Base-by-base conservation (phyloP, 2,329 filamentous ascomycete genomes). In the Chaetomium globosum region DNA sequence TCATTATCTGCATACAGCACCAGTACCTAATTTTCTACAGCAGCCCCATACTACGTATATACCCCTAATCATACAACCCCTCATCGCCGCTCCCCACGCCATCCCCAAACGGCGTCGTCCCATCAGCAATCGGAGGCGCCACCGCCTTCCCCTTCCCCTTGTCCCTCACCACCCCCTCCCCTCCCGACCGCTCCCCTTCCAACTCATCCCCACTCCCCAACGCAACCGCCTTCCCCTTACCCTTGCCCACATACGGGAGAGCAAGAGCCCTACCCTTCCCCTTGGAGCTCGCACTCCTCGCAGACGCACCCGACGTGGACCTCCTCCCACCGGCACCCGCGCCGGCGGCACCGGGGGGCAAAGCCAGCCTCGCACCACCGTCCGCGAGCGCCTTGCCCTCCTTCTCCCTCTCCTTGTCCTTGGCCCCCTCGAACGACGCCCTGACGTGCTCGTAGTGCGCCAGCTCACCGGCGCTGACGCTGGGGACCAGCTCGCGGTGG, bases 381-480 rank as follows among this genome's bases (percentile, higher is more conserved):
- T 56, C 36, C 57, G 68, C 59, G 16, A n/a, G 3, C 61, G 69
- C 54, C 19, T 26, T 26, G 2, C 57, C 61, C 48, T 58, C 43
- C 43, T 26, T 51, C 7, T 49, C 28, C 21, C 53, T 36, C 31
- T 28, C 65, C 67, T 81, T 79, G 46, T 77, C 76, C 73, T 54
- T 26, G 4, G 76, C 78, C 10, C 89, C 89, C 74, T 99, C 95
- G 74, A 99, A 99, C 21, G 87, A 85, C 21, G 85, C 87, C 48
- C 95, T 83, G 6, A 99, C 94, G 0, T 85, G 81, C 74, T 97
- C 91, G 72, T 98, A 99, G 75, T 99, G 95, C 56, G 89, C 85
- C 49, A 99, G 80, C 79, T 99, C 95, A 68, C 96, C 94, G 12
- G 90, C 88, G 73, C 92, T 97, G 59, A 99, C 95, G 79, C 89